phyloP scores from a whole-genome alignment of 257 asterid genomes.

The Verbena officinalis region DNA sequence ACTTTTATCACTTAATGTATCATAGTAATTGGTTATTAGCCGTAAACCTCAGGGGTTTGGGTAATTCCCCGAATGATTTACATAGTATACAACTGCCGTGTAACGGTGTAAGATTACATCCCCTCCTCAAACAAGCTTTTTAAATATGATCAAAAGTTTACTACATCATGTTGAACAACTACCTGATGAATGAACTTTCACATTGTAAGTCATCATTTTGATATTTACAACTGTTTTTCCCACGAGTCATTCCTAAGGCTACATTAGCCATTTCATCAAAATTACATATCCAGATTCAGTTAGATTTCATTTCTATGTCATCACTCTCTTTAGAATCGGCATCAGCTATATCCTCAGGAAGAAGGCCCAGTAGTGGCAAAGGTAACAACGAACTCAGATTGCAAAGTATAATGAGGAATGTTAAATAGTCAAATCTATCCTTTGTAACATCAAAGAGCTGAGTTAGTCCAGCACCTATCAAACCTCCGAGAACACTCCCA shows the following conservation, averaged over 20 bases:
- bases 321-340: slow-evolving; percentile 38
- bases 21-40: too few relatives aligned
- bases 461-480: slow-evolving; percentile 93
- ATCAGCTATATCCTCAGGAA: slow-evolving; percentile 63
- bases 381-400: slow-evolving; percentile 91
- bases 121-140: not conserved
- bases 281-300: slow-evolving; percentile 37
- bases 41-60: too few relatives aligned
- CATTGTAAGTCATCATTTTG: slow-evolving; percentile 9
- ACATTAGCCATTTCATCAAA: slow-evolving; percentile 7
- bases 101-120: not conserved
- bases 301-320: slow-evolving; percentile 79
- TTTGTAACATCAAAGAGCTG: slow-evolving; percentile 81
- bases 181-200: not conserved
- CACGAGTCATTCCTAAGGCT: slow-evolving; percentile 5
- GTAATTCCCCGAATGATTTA: too few relatives aligned
- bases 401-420: slow-evolving; percentile 80
- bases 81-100: slow-evolving; percentile 5
- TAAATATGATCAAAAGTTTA: not conserved
- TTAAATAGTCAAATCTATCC: slow-evolving; percentile 76
- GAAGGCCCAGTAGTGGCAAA: slow-evolving; percentile 86
- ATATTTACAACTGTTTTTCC: slow-evolving; percentile 33
- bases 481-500: slow-evolving; percentile 90
- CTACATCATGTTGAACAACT: not conserved
- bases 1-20: too few relatives aligned